These are phyloP conservation scores for Betula pendula DNA, from an alignment of 306 rosid genomes.

Conservation along the genomic window DNA sequence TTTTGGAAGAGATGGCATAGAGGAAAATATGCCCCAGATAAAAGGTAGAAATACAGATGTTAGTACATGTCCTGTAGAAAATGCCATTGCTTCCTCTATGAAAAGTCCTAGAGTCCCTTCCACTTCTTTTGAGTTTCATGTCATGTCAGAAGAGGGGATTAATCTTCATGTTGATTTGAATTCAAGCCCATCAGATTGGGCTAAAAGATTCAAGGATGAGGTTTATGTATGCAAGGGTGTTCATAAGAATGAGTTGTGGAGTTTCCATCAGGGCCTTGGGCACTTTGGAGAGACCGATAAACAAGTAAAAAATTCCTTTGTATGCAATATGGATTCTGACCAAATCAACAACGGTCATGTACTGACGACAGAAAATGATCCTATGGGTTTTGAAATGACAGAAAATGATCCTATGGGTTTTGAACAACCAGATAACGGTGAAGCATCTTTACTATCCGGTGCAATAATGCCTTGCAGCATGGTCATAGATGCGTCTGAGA, in stretches of 20 bases:
- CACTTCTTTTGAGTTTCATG: constrained; percentile 59
- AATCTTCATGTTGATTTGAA: constrained; percentile 64
- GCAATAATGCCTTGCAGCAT: constrained; percentile 24
- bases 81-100: constrained; percentile 38
- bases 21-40: constrained; percentile 21
- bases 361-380: constrained; percentile 29
- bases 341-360: constrained; percentile 30
- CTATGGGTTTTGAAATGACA: constrained; percentile 26
- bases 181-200: constrained; percentile 72
- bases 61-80: constrained; percentile 30
- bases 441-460: constrained; percentile 29
- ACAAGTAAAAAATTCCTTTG: constrained; percentile 38
- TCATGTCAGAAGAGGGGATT: constrained; percentile 66
- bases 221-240: constrained; percentile 43
- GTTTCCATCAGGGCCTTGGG: constrained; percentile 48
- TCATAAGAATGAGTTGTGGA: constrained; percentile 32
- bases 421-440: constrained; percentile 36
- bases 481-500: constrained; percentile 32
- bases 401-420: constrained; percentile 28
- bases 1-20: constrained; percentile 13
- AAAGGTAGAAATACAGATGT: constrained; percentile 28
- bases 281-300: constrained; percentile 35
- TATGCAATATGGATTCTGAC: constrained; percentile 32
- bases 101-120: constrained; percentile 38
- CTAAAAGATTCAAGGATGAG: constrained; percentile 52